A percentile compares a stretch with the other conserved stretches of the same genome.
Conservation (phyloP, 2,329 filamentous ascomycete genomes). For the Calonectria leucothoes region DNA sequence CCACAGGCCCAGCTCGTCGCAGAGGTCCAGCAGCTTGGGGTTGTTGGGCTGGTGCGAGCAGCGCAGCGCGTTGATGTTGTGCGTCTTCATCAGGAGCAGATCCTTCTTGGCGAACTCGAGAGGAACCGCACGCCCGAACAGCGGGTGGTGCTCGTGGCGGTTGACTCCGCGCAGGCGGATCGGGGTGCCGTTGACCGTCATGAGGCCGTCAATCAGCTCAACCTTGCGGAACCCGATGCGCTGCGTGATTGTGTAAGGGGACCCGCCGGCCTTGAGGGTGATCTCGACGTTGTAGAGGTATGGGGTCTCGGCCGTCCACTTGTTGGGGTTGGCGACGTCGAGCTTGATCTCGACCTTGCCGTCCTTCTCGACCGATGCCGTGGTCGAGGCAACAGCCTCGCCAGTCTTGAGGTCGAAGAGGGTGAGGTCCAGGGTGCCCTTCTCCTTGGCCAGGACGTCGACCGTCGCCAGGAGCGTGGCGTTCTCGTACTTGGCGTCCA, state of each 20-base stretch:
- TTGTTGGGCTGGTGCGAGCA: constrained; percentile 77
- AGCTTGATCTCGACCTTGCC: constrained; percentile 55
- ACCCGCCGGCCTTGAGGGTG: constrained; percentile 53
- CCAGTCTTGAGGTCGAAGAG: constrained; percentile 53
- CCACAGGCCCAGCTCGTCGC: constrained; percentile 75
- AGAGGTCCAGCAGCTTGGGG: constrained; percentile 67
- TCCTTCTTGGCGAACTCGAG: constrained; percentile 71
- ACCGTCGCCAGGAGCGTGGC: constrained; percentile 59
- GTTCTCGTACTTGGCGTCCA: constrained; percentile 65
- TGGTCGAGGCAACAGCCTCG: constrained; percentile 49
- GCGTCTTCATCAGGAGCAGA: constrained; percentile 74
- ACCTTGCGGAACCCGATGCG: constrained; percentile 73
- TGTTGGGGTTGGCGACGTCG: constrained; percentile 63
- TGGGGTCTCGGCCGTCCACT: constrained; percentile 77
- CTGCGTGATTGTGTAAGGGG: constrained; percentile 59
- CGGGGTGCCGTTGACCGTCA: constrained; percentile 72
- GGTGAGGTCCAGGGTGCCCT: constrained; percentile 53
- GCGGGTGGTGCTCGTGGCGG: constrained; percentile 77
- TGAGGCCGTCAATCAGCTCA: constrained; percentile 71
- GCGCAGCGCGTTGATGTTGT: constrained; percentile 78
- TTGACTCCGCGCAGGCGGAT: constrained; percentile 72
- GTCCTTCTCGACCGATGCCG: constrained; percentile 40
- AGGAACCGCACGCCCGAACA: constrained; percentile 71
- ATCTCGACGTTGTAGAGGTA: constrained; percentile 71
- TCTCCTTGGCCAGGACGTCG: constrained; percentile 49